These are phyloP conservation scores for Flaveria floridana DNA, from an alignment of 140 eudicot genomes.

Conservation along the genomic window DNA sequence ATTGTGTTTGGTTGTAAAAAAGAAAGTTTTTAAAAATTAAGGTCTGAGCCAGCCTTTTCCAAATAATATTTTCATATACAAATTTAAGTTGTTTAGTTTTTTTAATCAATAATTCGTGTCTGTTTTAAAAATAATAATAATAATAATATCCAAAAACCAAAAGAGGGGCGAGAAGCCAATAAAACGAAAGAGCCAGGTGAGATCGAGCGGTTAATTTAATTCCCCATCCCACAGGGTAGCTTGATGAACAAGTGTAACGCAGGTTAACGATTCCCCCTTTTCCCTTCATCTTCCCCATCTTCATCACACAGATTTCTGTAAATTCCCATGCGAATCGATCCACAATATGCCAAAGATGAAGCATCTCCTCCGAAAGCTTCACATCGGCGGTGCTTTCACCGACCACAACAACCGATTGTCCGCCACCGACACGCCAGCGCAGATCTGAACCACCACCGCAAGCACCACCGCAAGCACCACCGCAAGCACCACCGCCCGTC, in stretches of 20 bases:
- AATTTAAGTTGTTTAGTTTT: too few relatives aligned
- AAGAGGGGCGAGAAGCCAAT: background rate
- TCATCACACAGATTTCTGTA: conserved; percentile 2
- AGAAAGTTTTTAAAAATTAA: too few relatives aligned
- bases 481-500: too few relatives aligned
- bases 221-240: conserved; percentile 37
- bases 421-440: conserved; percentile 43
- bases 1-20: too few relatives aligned
- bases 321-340: conserved; percentile 39
- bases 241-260: conserved; percentile 40
- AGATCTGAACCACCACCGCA: too few relatives aligned
- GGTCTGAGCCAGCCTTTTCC: too few relatives aligned
- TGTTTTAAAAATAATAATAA: too few relatives aligned
- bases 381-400: conserved; percentile 69
- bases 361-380: conserved; percentile 81
- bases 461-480: too few relatives aligned
- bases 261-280: conserved; percentile 21
- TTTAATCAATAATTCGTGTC: too few relatives aligned
- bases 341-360: conserved; percentile 78
- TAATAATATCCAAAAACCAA: background rate
- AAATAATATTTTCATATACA: too few relatives aligned
- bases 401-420: conserved; percentile 42
- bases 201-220: conserved; percentile 41
- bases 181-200: conserved; percentile 5
- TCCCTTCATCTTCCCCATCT: conserved; percentile 7